Evolutionary conservation across 2,329 filamentous ascomycete genomes (phyloP).

Genomic region (Colletotrichum destructivum): DNA sequence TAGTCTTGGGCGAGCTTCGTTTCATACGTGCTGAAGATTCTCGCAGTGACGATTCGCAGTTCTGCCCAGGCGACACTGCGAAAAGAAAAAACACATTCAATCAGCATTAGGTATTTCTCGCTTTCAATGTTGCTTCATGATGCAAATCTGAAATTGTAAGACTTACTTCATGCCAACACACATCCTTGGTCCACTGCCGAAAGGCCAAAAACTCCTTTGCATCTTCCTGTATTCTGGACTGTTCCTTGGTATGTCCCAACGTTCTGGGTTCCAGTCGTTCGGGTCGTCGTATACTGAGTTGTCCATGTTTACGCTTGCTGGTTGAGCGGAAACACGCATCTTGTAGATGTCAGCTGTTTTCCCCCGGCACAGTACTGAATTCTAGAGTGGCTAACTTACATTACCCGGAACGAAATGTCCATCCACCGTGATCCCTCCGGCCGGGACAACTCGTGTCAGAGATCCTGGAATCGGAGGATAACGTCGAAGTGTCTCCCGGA

Average conservation of each 20-base stretch:
- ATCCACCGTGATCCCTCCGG: background rate
- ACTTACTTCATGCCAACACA: background rate
- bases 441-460: background rate
- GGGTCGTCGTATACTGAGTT: too few species aligned
- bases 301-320: background rate
- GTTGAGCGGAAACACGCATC: background rate
- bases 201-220: background rate
- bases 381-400: background rate
- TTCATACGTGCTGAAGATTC: background rate
- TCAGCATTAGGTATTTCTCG: too few species aligned
- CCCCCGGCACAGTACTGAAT: background rate
- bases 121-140: too few species aligned
- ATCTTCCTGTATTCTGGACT: background rate
- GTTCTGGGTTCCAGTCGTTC: too few species aligned
- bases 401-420: background rate
- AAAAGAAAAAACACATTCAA: too few species aligned
- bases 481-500: background rate
- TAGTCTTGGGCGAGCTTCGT: background rate
- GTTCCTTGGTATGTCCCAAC: background rate
- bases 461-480: background rate
- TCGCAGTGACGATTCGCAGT: background rate
- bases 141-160: too few species aligned
- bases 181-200: background rate
- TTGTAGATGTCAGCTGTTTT: background rate
- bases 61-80: background rate